A percentile compares a stretch with the other conserved stretches of the same genome.
These are phyloP conservation scores for Malus domestica DNA, from an alignment of 306 rosid genomes.

Conservation along the genomic window DNA sequence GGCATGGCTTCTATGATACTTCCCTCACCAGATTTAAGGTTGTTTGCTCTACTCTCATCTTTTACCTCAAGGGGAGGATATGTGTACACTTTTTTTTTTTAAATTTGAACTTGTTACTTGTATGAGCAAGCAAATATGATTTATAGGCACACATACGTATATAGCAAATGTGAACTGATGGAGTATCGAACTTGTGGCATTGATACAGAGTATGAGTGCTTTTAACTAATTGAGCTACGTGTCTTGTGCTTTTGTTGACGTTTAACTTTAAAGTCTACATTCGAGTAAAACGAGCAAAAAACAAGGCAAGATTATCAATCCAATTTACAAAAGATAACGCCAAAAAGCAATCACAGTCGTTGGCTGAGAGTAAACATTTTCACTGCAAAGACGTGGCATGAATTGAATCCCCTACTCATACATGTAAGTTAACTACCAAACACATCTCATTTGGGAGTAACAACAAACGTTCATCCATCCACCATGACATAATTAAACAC, in stretches of 20 bases:
- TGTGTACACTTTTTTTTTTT: background rate
- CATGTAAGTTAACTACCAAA: no score
- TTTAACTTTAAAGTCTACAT: no score
- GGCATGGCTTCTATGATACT: conserved; percentile 75
- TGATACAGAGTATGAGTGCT: no score
- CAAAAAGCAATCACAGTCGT: background rate
- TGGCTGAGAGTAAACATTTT: background rate
- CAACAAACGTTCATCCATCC: no score
- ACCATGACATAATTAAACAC: no score
- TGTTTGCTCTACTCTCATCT: background rate
- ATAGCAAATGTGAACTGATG: background rate
- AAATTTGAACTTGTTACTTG: background rate
- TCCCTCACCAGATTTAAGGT: conserved; percentile 47
- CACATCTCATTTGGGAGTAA: background rate
- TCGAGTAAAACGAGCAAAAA: no score
- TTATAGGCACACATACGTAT: background rate
- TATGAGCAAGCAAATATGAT: background rate
- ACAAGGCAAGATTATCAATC: no score
- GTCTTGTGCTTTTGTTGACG: no score
- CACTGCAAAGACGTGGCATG: background rate
- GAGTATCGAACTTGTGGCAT: background rate
- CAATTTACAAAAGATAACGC: no score
- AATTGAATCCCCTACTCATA: background rate
- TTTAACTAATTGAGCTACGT: no score
- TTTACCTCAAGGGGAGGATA: background rate